Percentiles rank a stretch among this genome's conserved stretches.
phyloP scores from a whole-genome alignment of 73 alveolate genomes.

The Stentor roeselii region DNA sequence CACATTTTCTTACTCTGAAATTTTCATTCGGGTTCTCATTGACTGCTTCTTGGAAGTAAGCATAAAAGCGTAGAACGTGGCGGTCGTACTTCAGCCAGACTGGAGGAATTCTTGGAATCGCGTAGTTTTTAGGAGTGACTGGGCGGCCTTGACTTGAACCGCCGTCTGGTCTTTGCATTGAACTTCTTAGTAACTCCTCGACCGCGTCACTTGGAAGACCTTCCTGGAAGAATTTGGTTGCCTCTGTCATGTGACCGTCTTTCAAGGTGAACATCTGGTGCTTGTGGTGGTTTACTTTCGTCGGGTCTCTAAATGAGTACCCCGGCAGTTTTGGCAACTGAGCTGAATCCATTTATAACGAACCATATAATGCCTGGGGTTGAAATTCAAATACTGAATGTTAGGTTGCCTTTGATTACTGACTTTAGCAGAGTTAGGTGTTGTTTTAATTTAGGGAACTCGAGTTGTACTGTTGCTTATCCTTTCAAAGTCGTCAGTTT shows the following conservation, averaged over 20 bases:
- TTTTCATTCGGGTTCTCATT: conserved; percentile 93
- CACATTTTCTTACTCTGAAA: conserved; percentile 85
- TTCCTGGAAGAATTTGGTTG: too few species aligned
- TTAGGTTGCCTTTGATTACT: background rate
- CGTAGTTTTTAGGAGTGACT: conserved; percentile 69
- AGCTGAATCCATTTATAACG: too few species aligned
- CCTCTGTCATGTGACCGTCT: too few species aligned
- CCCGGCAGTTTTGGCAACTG: too few species aligned
- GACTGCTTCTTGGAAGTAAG: conserved; percentile 90
- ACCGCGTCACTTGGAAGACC: too few species aligned
- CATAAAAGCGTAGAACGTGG: conserved; percentile 83
- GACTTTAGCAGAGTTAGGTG: background rate
- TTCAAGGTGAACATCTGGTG: too few species aligned
- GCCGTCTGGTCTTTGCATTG: too few species aligned
- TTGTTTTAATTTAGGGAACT: background rate
- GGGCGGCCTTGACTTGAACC: too few species aligned
- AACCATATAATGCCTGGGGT: background rate
- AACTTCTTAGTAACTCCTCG: too few species aligned
- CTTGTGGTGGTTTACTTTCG: too few species aligned
- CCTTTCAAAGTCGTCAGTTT: background rate
- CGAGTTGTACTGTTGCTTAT: background rate
- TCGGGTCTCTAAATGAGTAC: too few species aligned
- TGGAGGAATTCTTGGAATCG: conserved; percentile 81
- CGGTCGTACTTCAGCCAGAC: conserved; percentile 82
- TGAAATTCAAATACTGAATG: background rate